Base-by-base conservation (phyloP, 257 asterid species). In the Knoxia roxburghii region DNA sequence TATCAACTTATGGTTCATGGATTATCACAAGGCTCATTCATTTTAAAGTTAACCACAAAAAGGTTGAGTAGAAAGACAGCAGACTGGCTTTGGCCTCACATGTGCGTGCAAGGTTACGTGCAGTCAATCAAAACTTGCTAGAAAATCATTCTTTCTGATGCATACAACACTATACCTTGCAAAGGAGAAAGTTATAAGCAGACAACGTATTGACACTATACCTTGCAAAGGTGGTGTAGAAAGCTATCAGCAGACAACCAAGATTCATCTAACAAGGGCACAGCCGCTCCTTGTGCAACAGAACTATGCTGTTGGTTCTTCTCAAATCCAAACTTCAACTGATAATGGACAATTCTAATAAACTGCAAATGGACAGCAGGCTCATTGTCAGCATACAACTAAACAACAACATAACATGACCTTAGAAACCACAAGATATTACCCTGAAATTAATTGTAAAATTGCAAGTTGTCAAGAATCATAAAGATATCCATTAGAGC, bases 221-320 rank as follows among this genome's bases (percentile, higher is more conserved):
- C 99, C 99, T 87, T 87, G 85, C 95, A 90, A 68, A 93, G 87
- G 75, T 75, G 89, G 81, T 85, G 81, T 75, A 93, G 79, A 81
- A 93, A 93, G 82, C 86, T 88, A 77, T 88, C 97, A 78, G 91
- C 79, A 65, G 95, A 85, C 65, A 93, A 76, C 91, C 88, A 93
- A 65, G 96, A 90, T 68, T 93, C 96, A 45, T 90, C 99, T 80
- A 90, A 74, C 74, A 84, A 77, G 63, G 82, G 76, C 5, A 81
- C 75, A 60, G 81, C 78, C 67, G 90, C 89, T 63, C 73, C 77
- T 71, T 78, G 76, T 61, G 68, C 70, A 45, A 75, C 60, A 69
- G 76, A 79, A 63, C 55, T 68, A 64, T 78, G 79, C 52, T 68
- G 86, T 20, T 71, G 77, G 68, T 88, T 88, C 73, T 78, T 87